A percentile compares a stretch with the other conserved stretches of the same genome.
Conservation (phyloP, 768 basidiomycete genomes). For the Suillus discolor region DNA sequence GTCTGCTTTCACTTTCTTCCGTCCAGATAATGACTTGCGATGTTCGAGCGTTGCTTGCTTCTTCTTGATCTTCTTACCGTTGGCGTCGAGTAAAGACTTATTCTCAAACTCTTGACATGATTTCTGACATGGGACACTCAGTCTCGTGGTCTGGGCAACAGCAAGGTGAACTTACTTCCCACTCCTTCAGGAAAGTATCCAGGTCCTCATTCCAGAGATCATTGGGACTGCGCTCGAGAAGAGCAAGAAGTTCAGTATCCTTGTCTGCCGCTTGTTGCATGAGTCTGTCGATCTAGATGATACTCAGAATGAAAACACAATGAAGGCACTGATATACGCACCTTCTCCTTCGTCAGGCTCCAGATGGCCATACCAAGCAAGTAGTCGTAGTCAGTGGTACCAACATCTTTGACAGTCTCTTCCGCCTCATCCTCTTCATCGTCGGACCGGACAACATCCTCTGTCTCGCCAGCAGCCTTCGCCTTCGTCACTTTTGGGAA, state of each 20-base stretch:
- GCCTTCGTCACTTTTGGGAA: slow-evolving; percentile 77
- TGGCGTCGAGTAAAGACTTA: slow-evolving; percentile 47
- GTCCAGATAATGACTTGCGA: slow-evolving; percentile 49
- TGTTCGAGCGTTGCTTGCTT: slow-evolving; percentile 58
- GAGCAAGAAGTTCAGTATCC: slow-evolving; percentile 73
- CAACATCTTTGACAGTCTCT: slow-evolving; percentile 43
- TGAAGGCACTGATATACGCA: slow-evolving; percentile 25
- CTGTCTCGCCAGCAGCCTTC: slow-evolving; percentile 59
- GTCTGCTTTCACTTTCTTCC: slow-evolving; percentile 38
- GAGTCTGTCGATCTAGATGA: slow-evolving; percentile 77
- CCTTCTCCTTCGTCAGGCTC: slow-evolving; percentile 94
- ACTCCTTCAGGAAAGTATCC: slow-evolving; percentile 78
- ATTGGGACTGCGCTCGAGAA: slow-evolving; percentile 78
- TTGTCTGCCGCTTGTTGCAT: slow-evolving; percentile 79
- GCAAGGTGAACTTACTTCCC: slow-evolving; percentile 67
- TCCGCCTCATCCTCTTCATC: slow-evolving; percentile 53
- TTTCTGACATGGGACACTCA: slow-evolving; percentile 32
- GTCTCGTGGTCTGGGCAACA: background rate
- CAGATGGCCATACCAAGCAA: slow-evolving; percentile 93
- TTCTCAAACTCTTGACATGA: slow-evolving; percentile 45
- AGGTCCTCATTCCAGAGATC: slow-evolving; percentile 91
- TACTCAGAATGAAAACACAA: slow-evolving; percentile 11
- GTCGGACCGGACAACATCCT: slow-evolving; percentile 56
- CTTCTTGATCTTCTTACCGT: slow-evolving; percentile 56
- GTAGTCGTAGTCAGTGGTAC: slow-evolving; percentile 83